These are phyloP conservation scores for Pelargonium australe DNA, from an alignment of 441 rosid genomes.

Conservation along the genomic window DNA sequence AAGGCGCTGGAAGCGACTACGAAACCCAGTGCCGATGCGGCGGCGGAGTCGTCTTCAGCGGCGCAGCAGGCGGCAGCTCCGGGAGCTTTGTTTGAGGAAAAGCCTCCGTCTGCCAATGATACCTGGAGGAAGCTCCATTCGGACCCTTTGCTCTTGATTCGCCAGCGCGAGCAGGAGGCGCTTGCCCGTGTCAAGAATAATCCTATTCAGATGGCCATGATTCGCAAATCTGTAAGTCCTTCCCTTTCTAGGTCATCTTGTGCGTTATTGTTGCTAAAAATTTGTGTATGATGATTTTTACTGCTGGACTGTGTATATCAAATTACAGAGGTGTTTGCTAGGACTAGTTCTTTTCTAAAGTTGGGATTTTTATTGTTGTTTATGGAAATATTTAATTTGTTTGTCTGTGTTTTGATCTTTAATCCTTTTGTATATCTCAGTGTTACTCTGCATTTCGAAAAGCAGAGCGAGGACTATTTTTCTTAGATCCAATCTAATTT, in stretches of 20 bases:
- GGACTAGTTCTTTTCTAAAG: neutral
- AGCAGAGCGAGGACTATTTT: too few relatives aligned
- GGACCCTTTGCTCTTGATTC: constrained; percentile 80
- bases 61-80: constrained; percentile 43
- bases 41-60: constrained; percentile 14
- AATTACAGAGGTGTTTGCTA: neutral
- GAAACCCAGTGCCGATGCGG: constrained; percentile 22
- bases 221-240: constrained; percentile 67
- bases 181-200: constrained; percentile 79
- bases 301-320: neutral
- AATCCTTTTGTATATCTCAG: neutral
- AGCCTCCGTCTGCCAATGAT: constrained; percentile 71
- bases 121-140: constrained; percentile 89
- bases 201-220: constrained; percentile 79
- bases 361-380: neutral
- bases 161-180: constrained; percentile 88
- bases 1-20: constrained; percentile 50
- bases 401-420: neutral
- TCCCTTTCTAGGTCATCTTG: neutral
- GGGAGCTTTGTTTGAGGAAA: constrained; percentile 85
- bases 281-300: neutral
- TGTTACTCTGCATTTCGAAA: neutral
- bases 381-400: neutral
- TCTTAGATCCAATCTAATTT: too few relatives aligned
- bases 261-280: neutral